Evolutionary conservation across 371 early-diverging fungal species (phyloP).

Genomic region (Syncephalastrum racemosum): DNA sequence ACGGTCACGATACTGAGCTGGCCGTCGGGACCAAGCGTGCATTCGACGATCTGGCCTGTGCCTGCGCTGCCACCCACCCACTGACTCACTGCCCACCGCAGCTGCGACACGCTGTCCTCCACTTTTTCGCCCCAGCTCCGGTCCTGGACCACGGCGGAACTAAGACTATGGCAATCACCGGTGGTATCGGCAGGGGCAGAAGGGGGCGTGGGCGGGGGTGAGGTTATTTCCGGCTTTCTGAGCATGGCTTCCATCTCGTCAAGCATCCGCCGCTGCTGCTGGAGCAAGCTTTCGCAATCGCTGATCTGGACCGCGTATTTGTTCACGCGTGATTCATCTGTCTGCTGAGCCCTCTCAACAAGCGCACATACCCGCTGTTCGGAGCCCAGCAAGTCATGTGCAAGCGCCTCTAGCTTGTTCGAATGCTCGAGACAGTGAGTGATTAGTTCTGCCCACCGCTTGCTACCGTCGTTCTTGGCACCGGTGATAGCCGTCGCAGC

Average conservation of each 20-base stretch:
- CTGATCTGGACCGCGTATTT: conserved; percentile 11
- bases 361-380: conserved; percentile 1
- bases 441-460: conserved; percentile 13
- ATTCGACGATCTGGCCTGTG: conserved; percentile 18
- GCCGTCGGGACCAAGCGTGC: conserved; percentile 16
- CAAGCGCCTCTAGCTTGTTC: conserved; percentile 10
- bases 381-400: conserved; percentile 12
- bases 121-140: conserved; percentile 5
- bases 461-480: conserved; percentile 1
- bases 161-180: no score
- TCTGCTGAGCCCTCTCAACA: background rate
- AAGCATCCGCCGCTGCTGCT: conserved; percentile 17
- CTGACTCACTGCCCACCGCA: conserved; percentile 22
- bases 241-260: conserved; percentile 13
- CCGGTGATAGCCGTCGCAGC: background rate
- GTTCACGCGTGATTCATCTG: conserved; percentile 4
- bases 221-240: no score
- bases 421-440: conserved; percentile 10
- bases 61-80: conserved; percentile 23
- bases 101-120: conserved; percentile 11
- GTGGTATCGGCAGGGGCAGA: no score
- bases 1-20: conserved; percentile 16
- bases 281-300: conserved; percentile 15
- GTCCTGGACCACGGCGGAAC: background rate
- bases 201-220: no score